Percentiles rank a stretch among this genome's conserved stretches.
These are phyloP conservation scores for Rhodotorula sp. DNA, from an alignment of 1,284 basidiomycete genomes.

Conservation along the genomic window DNA sequence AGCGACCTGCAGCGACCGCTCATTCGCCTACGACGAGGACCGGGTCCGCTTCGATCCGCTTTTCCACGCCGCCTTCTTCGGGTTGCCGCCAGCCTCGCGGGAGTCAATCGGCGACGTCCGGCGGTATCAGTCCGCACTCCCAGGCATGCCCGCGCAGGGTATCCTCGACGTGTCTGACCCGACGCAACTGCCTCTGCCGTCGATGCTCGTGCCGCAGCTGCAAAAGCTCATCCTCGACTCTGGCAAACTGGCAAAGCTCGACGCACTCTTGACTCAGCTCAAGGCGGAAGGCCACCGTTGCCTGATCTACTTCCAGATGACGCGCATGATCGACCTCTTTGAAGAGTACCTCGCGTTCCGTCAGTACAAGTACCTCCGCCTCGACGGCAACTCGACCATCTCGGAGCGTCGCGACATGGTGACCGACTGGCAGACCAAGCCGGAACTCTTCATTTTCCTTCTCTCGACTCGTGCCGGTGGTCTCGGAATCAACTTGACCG, in stretches of 20 bases:
- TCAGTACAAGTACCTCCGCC: constrained; percentile 94
- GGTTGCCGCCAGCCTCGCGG: constrained; percentile 68
- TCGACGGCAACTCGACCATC: constrained; percentile 93
- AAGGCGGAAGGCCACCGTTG: constrained; percentile 93
- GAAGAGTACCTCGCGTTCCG: constrained; percentile 98
- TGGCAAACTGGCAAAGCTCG: constrained; percentile 89
- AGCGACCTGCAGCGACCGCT: constrained; percentile 71
- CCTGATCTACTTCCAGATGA: constrained; percentile 99
- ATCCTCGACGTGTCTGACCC: constrained; percentile 66
- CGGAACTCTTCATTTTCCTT: constrained; percentile 93
- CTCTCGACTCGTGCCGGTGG: constrained; percentile 96
- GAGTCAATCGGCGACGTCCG: constrained; percentile 63
- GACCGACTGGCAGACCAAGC: constrained; percentile 98
- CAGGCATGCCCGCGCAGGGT: constrained; percentile 66
- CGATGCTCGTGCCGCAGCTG: constrained; percentile 91
- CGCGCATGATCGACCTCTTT: constrained; percentile 99
- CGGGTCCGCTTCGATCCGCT: constrained; percentile 57
- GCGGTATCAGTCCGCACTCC: constrained; percentile 59
- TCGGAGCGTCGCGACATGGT: constrained; percentile 99
- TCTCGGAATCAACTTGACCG: constrained; percentile 91
- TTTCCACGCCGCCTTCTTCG: constrained; percentile 74
- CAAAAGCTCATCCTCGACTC: constrained; percentile 97
- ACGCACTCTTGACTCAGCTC: constrained; percentile 83
- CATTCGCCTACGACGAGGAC: constrained; percentile 67
- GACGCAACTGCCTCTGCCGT: constrained; percentile 76